Base-by-base conservation (phyloP, 2,329 filamentous ascomycete genomes). In the Pseudogymnoascus sp. region DNA sequence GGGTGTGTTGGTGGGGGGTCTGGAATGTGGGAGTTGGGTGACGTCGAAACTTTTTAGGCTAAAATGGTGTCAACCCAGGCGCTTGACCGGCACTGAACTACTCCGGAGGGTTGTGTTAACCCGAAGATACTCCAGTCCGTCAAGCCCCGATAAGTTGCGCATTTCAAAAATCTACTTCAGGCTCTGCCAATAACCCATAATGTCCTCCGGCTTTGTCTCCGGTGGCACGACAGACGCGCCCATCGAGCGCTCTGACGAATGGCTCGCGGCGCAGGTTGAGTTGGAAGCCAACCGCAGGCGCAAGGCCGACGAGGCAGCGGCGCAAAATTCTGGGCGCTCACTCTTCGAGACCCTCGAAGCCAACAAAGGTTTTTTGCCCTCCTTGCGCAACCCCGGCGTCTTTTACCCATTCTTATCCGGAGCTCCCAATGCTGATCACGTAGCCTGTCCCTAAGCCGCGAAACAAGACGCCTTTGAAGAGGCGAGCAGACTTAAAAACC, bases 401-500 rank as follows among this genome's bases (percentile, higher is more conserved):
- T 14, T 41, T 11, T 22, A 12, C 2, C 8, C 4, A 8, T 12
- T 18, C 6, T 3, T 33, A 3, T 16, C 2, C n/a, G 8, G 43
- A 72, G 57, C 63, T 57, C 28, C 25, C 43, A 60, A 59, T 35
- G 22, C 54, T 47, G 37, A 60, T 61, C 58, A 57, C 22, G 39
- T 60, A 61, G n/a, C 60, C 60, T 61, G 25, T 9, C 43, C 60
- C 12, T 7, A 62, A 88, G 89, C 86, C 65, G 88, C 88, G 62
- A 93, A 92, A 74, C 88, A 93, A 75, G 89, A 89, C 18, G 88
- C 86, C 7, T 91, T 92, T 72, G 89, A 92, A 72, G 89, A 93
- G 73, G 80, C 86, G 65, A 82, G 81, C 65, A 81, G 81, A 65
- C 77, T 93, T 59, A 83, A 84, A 69, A 89, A 93, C 69, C 90